A percentile compares a stretch with the other conserved stretches of the same genome.
These are phyloP conservation scores for Cordia subcordata DNA, from an alignment of 257 asterid species.

Conservation along the genomic window DNA sequence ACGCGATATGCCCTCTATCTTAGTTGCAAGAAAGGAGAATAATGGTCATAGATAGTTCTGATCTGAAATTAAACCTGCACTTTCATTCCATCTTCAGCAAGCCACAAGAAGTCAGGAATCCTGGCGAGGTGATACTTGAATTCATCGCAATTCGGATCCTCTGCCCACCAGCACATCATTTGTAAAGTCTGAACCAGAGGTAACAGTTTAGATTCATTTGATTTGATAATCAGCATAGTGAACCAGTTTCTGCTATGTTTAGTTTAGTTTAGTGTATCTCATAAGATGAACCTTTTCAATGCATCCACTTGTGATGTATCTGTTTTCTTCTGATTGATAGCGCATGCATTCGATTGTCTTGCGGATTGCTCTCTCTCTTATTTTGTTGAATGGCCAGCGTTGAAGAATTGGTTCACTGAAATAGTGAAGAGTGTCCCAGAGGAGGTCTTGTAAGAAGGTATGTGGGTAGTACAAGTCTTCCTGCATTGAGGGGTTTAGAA, in stretches of 20 bases:
- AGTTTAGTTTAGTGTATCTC: neutral
- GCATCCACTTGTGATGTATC: conserved; percentile 59
- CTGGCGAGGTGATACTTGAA: conserved; percentile 14
- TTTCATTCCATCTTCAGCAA: conserved; percentile 68
- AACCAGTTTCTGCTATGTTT: too few species aligned
- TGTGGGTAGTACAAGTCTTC: conserved; percentile 76
- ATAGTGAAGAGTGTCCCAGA: conserved; percentile 54
- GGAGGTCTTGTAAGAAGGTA: conserved; percentile 52
- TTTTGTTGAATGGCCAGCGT: conserved; percentile 58
- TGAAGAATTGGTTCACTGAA: conserved; percentile 54
- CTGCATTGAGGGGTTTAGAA: conserved; percentile 37
- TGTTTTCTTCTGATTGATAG: conserved; percentile 53
- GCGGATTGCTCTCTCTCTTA: conserved; percentile 44
- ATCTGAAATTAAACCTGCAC: conserved; percentile 38
- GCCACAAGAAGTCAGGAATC: conserved; percentile 2
- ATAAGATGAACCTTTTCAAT: conserved; percentile 46
- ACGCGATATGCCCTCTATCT: too few species aligned
- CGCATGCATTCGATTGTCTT: conserved; percentile 40
- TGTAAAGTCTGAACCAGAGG: conserved; percentile 8
- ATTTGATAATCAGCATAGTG: too few species aligned
- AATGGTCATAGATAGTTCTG: neutral
- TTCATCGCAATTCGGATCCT: conserved; percentile 16
- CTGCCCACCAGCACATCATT: conserved; percentile 19
- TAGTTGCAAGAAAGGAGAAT: neutral
- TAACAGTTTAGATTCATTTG: neutral